Evolutionary conservation across 2,329 filamentous ascomycete genomes (phyloP).

Genomic region (Epichloe gansuensis): DNA sequence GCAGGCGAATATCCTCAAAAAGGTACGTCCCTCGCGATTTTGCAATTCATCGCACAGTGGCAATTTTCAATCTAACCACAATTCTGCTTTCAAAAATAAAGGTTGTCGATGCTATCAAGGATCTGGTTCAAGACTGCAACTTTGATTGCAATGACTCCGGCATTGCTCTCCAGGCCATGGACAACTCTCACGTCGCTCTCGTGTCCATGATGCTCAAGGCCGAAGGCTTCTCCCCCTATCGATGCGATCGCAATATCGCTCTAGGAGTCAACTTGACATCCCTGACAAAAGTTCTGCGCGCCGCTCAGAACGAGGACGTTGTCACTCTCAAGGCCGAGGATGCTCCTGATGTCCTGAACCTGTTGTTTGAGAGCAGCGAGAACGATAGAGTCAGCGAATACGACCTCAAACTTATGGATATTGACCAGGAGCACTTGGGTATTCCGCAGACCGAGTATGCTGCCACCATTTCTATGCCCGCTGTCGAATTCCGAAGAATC

Average conservation of each 20-base stretch:
- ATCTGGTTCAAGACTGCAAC: constrained; percentile 98
- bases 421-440: constrained; percentile 97
- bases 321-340: constrained; percentile 97
- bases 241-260: constrained; percentile 97
- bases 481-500: constrained; percentile 84
- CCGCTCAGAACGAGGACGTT: constrained; percentile 86
- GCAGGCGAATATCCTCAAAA: constrained; percentile 89
- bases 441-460: constrained; percentile 99
- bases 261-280: constrained; percentile 95
- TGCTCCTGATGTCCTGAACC: constrained; percentile 85
- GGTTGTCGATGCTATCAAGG: constrained; percentile 98
- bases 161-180: constrained; percentile 97
- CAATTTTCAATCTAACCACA: background rate
- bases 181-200: constrained; percentile 97
- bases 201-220: constrained; percentile 98
- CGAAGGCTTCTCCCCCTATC: constrained; percentile 81
- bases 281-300: constrained; percentile 91
- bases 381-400: constrained; percentile 95
- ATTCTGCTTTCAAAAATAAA: constrained; percentile 22
- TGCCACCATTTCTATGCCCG: constrained; percentile 79
- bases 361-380: constrained; percentile 83
- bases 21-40: constrained; percentile 41
- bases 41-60: too few species aligned
- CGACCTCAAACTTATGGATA: constrained; percentile 99
- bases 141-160: constrained; percentile 99